Conservation (phyloP, 257 asterid genomes). For the Penstemon eatonii region DNA sequence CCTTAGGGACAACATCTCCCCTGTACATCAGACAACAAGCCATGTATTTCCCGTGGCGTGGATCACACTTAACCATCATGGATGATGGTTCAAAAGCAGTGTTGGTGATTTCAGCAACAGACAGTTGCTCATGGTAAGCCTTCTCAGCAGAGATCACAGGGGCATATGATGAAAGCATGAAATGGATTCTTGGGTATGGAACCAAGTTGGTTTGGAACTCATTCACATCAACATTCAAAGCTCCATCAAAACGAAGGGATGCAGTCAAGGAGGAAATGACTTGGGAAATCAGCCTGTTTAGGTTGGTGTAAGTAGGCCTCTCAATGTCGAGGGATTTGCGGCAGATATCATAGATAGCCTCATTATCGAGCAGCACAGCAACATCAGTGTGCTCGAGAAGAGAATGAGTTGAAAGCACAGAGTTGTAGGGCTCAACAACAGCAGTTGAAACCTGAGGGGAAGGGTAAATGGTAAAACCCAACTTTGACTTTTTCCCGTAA, state of each 20-base stretch:
- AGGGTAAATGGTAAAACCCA: constrained; percentile 89
- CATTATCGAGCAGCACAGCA: constrained; percentile 88
- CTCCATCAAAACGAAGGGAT: constrained; percentile 88
- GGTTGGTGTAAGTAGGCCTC: constrained; percentile 91
- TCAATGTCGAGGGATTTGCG: constrained; percentile 93
- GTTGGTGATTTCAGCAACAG: constrained; percentile 92
- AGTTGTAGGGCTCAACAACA: constrained; percentile 93
- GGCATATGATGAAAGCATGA: constrained; percentile 95
- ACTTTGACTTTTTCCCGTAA: constrained; percentile 82
- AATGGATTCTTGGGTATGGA: constrained; percentile 93
- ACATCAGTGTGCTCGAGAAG: constrained; percentile 95
- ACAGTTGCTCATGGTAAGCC: constrained; percentile 93
- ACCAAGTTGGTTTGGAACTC: constrained; percentile 97
- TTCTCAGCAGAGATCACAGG: constrained; percentile 93
- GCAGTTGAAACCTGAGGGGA: constrained; percentile 97
- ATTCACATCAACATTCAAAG: constrained; percentile 86
- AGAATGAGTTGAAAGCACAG: constrained; percentile 91
- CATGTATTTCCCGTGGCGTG: constrained; percentile 96
- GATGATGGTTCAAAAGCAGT: constrained; percentile 97
- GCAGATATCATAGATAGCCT: constrained; percentile 91
- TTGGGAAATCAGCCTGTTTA: constrained; percentile 93
- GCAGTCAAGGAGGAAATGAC: constrained; percentile 92
- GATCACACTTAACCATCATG: constrained; percentile 97
- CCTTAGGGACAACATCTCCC: constrained; percentile 96
- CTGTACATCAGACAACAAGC: constrained; percentile 97